A percentile compares a stretch with the other conserved stretches of the same genome.
phyloP scores from a whole-genome alignment of 495 filamentous ascomycete species.

The Haplographium delicatum region DNA sequence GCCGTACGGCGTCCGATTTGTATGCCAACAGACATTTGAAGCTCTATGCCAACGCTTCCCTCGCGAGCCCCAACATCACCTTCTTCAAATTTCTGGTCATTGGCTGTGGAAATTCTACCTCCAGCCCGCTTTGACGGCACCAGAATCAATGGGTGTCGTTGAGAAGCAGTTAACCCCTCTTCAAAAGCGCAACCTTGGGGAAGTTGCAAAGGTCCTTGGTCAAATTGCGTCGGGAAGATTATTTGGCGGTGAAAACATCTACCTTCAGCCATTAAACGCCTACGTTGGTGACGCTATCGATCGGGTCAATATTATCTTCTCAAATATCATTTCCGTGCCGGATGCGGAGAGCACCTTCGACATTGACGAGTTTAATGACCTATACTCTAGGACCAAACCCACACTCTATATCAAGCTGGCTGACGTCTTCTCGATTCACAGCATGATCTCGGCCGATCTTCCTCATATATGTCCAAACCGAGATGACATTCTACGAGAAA shows the following conservation, averaged over 20 bases:
- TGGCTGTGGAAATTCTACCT: conserved; percentile 95
- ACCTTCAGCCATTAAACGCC: conserved; percentile 87
- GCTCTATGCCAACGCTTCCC: conserved; percentile 69
- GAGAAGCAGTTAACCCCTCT: conserved; percentile 83
- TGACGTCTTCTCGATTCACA: conserved; percentile 95
- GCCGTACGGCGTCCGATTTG: conserved; percentile 89
- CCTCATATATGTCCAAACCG: conserved; percentile 66
- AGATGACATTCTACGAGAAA: conserved; percentile 87
- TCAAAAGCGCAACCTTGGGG: conserved; percentile 86
- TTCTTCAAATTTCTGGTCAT: conserved; percentile 79
- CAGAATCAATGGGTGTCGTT: conserved; percentile 84
- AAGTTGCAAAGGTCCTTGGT: conserved; percentile 85
- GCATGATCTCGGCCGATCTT: conserved; percentile 74
- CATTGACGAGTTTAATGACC: conserved; percentile 97
- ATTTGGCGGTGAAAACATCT: conserved; percentile 92
- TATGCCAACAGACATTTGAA: conserved; percentile 83
- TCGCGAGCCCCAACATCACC: conserved; percentile 66
- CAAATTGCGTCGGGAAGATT: conserved; percentile 80
- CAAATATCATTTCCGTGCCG: conserved; percentile 70
- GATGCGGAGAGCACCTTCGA: conserved; percentile 89
- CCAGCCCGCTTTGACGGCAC: conserved; percentile 78
- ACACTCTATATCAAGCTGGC: conserved; percentile 98
- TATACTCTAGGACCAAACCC: conserved; percentile 91
- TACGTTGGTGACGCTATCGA: conserved; percentile 85
- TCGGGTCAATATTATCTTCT: conserved; percentile 68